phyloP scores from a whole-genome alignment of 805 yeast species.

The Candida ponderosae region DNA sequence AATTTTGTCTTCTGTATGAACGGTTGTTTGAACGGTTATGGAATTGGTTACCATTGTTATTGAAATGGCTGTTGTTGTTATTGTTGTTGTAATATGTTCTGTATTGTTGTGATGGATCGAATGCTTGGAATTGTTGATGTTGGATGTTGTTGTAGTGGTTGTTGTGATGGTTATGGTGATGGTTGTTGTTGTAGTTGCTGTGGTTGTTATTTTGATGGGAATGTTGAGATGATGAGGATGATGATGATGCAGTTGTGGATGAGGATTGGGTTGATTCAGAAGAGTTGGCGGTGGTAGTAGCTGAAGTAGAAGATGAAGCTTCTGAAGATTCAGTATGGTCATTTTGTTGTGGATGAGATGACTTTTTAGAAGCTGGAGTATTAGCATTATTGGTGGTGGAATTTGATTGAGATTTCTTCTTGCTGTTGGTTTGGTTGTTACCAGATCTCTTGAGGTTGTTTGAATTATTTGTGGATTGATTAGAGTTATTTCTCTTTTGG shows the following conservation, averaged over 20 bases:
- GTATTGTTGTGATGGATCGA: slow-evolving; percentile 12
- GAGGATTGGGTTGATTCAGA: background rate
- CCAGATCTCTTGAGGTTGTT: background rate
- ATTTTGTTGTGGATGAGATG: too few relatives aligned
- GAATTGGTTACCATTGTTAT: slow-evolving; percentile 12
- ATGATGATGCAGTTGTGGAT: slow-evolving; percentile 2
- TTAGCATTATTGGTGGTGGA: background rate
- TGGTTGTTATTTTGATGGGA: background rate
- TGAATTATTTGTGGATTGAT: background rate
- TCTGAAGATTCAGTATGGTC: too few relatives aligned
- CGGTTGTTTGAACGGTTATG: background rate
- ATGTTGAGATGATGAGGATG: slow-evolving; percentile 5
- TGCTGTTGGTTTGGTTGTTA: too few relatives aligned
- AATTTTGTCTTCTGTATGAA: background rate
- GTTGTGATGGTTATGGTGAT: slow-evolving; percentile 5
- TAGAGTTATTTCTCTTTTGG: background rate
- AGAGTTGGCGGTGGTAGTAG: background rate
- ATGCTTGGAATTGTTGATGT: background rate
- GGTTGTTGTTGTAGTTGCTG: slow-evolving; percentile 5
- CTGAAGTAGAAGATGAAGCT: background rate
- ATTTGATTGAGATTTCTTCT: background rate
- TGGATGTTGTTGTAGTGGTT: slow-evolving; percentile 7
- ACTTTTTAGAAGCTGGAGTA: too few relatives aligned
- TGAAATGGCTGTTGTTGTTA: slow-evolving; percentile 1
- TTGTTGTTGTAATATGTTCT: slow-evolving; percentile 13